Evolutionary conservation across 2,329 filamentous ascomycete genomes (phyloP).

Genomic region (Talaromyces sp.): DNA sequence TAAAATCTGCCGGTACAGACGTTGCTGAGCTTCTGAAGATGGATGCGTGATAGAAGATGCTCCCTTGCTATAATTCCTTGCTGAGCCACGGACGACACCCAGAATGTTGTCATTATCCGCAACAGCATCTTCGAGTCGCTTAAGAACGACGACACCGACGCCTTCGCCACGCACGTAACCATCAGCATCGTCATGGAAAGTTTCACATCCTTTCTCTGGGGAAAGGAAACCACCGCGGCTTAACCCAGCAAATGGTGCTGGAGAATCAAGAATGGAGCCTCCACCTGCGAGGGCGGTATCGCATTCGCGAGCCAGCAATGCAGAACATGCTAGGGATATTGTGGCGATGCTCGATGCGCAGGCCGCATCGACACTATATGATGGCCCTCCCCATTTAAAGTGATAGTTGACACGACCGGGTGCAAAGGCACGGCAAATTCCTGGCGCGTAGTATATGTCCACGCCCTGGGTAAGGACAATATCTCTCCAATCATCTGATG

Average conservation of each 20-base stretch:
- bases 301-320: conserved; percentile 69
- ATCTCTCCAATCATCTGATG: conserved; percentile 72
- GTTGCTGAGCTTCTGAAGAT: conserved; percentile 14
- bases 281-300: conserved; percentile 74
- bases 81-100: conserved; percentile 70
- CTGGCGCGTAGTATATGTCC: conserved; percentile 35
- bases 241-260: conserved; percentile 22
- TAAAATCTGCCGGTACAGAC: conserved; percentile 17
- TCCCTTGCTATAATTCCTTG: conserved; percentile 77
- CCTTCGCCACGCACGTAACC: conserved; percentile 79
- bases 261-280: conserved; percentile 25
- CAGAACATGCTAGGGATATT: conserved; percentile 59
- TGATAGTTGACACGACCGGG: conserved; percentile 67
- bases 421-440: conserved; percentile 56
- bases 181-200: conserved; percentile 74
- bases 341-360: conserved; percentile 71
- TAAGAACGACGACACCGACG: conserved; percentile 69
- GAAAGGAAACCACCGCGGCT: conserved; percentile 66
- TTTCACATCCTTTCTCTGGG: conserved; percentile 67
- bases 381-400: conserved; percentile 71
- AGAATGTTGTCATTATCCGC: conserved; percentile 66
- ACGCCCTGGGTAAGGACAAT: conserved; percentile 68
- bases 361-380: conserved; percentile 68
- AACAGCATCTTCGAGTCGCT: conserved; percentile 72
- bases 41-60: conserved; percentile 68